Evolutionary conservation across 2,329 filamentous ascomycete species (phyloP).

Genomic region (Trichophyton schoenleinii): DNA sequence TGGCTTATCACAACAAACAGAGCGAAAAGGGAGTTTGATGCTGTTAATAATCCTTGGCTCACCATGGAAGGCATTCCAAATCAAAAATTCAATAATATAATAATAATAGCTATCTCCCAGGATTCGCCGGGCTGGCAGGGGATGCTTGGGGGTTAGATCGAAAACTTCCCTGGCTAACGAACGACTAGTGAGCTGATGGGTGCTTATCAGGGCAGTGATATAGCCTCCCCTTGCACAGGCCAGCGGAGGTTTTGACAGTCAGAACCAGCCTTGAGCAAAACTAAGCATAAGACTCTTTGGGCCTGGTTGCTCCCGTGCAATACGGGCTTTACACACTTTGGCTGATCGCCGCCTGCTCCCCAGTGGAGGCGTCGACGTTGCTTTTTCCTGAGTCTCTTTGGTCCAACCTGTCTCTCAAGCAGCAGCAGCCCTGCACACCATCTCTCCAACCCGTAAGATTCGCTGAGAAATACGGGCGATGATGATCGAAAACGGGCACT

Average conservation of each 20-base stretch:
- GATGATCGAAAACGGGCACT: not conserved
- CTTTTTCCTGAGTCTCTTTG: constrained; percentile 2
- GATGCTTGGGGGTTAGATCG: not conserved
- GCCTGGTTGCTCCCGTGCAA: not conserved
- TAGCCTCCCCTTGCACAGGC: not conserved
- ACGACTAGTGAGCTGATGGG: not conserved
- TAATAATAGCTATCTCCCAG: not conserved
- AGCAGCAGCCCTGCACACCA: not conserved
- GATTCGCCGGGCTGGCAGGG: not conserved
- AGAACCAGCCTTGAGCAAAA: not conserved
- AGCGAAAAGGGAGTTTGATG: not conserved
- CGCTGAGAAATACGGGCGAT: not conserved
- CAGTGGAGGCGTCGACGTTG: not conserved
- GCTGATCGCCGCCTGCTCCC: not conserved
- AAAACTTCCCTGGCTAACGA: not conserved
- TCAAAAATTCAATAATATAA: not conserved
- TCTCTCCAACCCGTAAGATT: not conserved
- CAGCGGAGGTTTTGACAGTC: not conserved
- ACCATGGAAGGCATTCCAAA: not conserved
- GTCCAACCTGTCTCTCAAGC: not conserved
- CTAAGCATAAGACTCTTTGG: not conserved
- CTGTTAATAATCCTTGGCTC: not conserved
- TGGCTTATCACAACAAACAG: not conserved
- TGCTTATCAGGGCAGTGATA: not conserved
- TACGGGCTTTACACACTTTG: constrained; percentile 1